A percentile compares a stretch with the other conserved stretches of the same genome.
phyloP scores from a whole-genome alignment of 805 yeast species.

The Tetrapisispora namnaoensis region DNA sequence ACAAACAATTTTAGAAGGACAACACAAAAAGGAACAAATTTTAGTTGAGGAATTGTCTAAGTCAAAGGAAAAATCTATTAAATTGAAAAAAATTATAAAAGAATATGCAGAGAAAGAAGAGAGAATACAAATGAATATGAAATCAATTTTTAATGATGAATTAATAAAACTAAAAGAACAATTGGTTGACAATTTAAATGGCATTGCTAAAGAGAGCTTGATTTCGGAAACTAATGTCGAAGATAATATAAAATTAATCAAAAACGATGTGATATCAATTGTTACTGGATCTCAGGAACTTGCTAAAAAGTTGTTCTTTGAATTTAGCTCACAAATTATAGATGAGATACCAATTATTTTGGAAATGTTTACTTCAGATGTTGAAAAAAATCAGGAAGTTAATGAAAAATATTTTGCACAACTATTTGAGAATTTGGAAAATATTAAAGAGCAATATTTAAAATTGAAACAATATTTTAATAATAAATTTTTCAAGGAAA shows the following conservation, averaged over 20 bases:
- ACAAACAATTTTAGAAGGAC: slow-evolving; percentile 20
- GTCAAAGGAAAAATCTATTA: slow-evolving; percentile 12
- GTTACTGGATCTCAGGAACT: slow-evolving; percentile 12
- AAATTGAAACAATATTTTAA: slow-evolving; percentile 24
- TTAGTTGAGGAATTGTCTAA: slow-evolving; percentile 16
- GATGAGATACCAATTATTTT: slow-evolving; percentile 18
- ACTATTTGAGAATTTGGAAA: slow-evolving; percentile 21
- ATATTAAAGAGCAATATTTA: slow-evolving; percentile 26
- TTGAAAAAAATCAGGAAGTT: slow-evolving; percentile 11
- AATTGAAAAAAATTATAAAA: slow-evolving; percentile 16
- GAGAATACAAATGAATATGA: slow-evolving; percentile 14
- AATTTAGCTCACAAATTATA: slow-evolving; percentile 17
- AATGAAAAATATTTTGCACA: slow-evolving; percentile 12
- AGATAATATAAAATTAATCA: slow-evolving; percentile 12
- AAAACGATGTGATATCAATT: slow-evolving; percentile 11
- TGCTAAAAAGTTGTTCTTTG: slow-evolving; percentile 16
- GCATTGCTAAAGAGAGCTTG: slow-evolving; percentile 3
- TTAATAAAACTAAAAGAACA: slow-evolving; percentile 12
- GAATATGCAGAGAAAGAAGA: slow-evolving; percentile 17
- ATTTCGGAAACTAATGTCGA: slow-evolving; percentile 9
- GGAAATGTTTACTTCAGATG: slow-evolving; percentile 11
- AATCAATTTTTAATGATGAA: slow-evolving; percentile 17
- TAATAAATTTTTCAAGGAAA: slow-evolving; percentile 23
- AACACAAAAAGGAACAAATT: slow-evolving; percentile 20
- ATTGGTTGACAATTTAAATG: slow-evolving; percentile 10